Evolutionary conservation across 208 protist species (phyloP).

Genomic region (Leishmania turanica): DNA sequence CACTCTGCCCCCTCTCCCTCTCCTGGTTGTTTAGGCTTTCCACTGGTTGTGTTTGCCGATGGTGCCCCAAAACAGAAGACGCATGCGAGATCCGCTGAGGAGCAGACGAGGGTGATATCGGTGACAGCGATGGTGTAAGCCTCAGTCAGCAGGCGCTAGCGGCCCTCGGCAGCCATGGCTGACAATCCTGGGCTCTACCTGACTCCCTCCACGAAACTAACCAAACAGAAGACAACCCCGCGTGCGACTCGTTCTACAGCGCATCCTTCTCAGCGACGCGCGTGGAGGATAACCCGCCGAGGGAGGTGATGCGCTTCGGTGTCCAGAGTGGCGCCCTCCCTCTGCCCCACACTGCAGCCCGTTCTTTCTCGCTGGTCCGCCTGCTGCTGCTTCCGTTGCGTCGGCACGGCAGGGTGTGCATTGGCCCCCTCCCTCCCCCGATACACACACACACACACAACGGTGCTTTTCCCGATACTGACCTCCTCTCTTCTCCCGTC

Average conservation of each 20-base stretch:
- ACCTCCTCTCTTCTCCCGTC: neutral
- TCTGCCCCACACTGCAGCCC: neutral
- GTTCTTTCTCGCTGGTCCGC: no score
- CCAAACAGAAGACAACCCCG: neutral
- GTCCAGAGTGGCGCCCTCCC: neutral
- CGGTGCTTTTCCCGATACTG: neutral
- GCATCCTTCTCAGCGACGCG: neutral
- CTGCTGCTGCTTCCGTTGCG: neutral
- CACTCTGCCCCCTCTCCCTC: neutral
- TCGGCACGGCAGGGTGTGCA: neutral
- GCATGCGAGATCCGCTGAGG: neutral
- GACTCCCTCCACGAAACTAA: neutral
- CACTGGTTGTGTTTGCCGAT: neutral
- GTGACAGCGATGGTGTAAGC: neutral
- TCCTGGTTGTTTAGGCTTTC: neutral
- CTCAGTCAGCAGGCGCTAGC: neutral
- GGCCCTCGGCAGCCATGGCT: neutral
- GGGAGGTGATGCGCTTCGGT: neutral
- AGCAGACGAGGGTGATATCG: neutral
- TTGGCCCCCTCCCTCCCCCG: neutral
- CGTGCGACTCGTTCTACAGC: neutral
- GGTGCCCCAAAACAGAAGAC: neutral
- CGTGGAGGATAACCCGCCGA: neutral
- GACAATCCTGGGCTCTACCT: neutral
- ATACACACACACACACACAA: neutral